A percentile compares a stretch with the other conserved stretches of the same genome.
These are phyloP conservation scores for Thielaviopsis euricoi DNA, from an alignment of 2,329 filamentous ascomycete genomes.

Conservation along the genomic window DNA sequence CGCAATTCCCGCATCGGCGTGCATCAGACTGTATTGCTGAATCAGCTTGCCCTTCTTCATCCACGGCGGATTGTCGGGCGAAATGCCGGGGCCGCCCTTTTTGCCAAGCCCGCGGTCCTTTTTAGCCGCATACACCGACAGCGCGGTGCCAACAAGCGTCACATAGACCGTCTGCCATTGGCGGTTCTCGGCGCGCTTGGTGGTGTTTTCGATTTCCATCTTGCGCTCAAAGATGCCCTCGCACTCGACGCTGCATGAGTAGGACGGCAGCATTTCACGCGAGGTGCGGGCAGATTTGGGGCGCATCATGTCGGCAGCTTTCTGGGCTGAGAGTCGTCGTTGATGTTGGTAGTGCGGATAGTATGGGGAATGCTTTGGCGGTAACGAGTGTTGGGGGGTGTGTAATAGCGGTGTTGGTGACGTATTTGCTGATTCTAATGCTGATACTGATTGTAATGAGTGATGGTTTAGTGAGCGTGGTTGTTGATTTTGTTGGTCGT, in stretches of 20 bases:
- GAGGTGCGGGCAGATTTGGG: constrained; percentile 16
- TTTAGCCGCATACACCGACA: constrained; percentile 49
- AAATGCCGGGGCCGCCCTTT: constrained; percentile 31
- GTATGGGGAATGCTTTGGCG: background rate
- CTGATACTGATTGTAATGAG: background rate
- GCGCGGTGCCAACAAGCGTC: constrained; percentile 49
- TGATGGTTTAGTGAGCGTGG: background rate
- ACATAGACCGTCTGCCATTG: constrained; percentile 49
- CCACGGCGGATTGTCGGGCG: constrained; percentile 34
- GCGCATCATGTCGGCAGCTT: background rate
- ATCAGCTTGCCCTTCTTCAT: constrained; percentile 39
- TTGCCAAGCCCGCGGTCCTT: constrained; percentile 35
- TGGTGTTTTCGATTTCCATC: constrained; percentile 49
- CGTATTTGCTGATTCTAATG: background rate
- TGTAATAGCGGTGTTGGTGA: constrained; percentile 8
- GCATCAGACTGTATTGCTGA: constrained; percentile 53
- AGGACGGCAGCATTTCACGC: constrained; percentile 34
- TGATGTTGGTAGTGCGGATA: constrained; percentile 11
- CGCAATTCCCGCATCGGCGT: constrained; percentile 60
- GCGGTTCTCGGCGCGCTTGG: constrained; percentile 42
- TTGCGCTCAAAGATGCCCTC: constrained; percentile 45
- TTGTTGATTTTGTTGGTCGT: constrained; percentile 10
- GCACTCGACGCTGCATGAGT: constrained; percentile 38
- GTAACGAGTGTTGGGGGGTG: background rate
- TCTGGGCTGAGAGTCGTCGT: background rate